These are phyloP conservation scores for Bjerkandera adusta DNA, from an alignment of 1,284 basidiomycete species.

Conservation along the genomic window DNA sequence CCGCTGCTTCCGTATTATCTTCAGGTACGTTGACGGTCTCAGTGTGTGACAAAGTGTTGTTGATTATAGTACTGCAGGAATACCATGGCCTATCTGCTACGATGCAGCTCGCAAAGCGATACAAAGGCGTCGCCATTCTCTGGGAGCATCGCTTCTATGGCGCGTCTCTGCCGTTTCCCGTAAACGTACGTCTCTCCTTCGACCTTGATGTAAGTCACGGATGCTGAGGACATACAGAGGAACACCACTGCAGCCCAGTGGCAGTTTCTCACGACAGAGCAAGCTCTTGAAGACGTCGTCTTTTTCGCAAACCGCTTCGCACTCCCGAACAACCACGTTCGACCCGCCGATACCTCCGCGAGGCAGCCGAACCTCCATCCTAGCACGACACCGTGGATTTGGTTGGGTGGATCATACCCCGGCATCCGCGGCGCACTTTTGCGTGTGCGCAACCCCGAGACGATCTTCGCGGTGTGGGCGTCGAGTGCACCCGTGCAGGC, in stretches of 20 bases:
- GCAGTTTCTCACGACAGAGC: constrained; percentile 54
- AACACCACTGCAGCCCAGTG: constrained; percentile 51
- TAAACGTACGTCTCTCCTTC: constrained; percentile 38
- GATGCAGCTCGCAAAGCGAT: constrained; percentile 46
- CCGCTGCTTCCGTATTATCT: constrained; percentile 48
- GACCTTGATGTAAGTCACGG: not conserved
- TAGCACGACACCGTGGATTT: constrained; percentile 43
- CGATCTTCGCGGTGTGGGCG: constrained; percentile 47
- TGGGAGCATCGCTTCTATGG: constrained; percentile 62
- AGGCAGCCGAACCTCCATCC: constrained; percentile 38
- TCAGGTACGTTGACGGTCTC: constrained; percentile 25
- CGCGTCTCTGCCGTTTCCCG: constrained; percentile 48
- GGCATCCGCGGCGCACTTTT: constrained; percentile 40
- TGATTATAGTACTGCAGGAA: constrained; percentile 31
- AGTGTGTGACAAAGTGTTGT: not conserved
- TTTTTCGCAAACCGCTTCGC: constrained; percentile 51
- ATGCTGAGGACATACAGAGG: constrained; percentile 26
- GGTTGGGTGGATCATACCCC: constrained; percentile 49
- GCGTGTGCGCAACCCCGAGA: constrained; percentile 44
- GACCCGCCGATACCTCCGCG: constrained; percentile 19
- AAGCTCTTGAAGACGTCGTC: constrained; percentile 57
- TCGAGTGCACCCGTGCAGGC: constrained; percentile 50
- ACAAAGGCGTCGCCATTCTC: constrained; percentile 46
- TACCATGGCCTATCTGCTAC: constrained; percentile 47
- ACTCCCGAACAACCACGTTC: constrained; percentile 10